A percentile compares a stretch with the other conserved stretches of the same genome.
phyloP scores from a whole-genome alignment of 495 filamentous ascomycete genomes.

The Aspergillus egyptiacus region DNA sequence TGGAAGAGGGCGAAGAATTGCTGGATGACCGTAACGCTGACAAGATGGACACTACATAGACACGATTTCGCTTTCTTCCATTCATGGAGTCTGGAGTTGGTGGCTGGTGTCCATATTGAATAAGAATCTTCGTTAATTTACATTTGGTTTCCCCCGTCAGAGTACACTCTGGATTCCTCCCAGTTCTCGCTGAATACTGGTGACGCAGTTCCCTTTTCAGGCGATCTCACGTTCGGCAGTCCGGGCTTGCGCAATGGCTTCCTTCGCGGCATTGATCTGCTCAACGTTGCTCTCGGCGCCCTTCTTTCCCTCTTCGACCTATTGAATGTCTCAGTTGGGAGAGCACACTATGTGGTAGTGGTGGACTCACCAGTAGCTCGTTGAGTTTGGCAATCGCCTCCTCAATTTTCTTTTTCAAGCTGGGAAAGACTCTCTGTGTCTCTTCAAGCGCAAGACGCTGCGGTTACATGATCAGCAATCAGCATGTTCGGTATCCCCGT shows the following conservation, averaged over 20 bases:
- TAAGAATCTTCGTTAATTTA: constrained; percentile 18
- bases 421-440: constrained; percentile 72
- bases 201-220: constrained; percentile 9
- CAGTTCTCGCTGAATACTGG: constrained; percentile 2
- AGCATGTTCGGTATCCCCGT: not conserved
- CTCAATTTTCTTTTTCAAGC: constrained; percentile 57
- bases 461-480: constrained; percentile 10
- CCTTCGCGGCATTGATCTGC: constrained; percentile 50
- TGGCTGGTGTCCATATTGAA: constrained; percentile 25
- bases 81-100: constrained; percentile 32
- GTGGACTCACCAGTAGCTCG: constrained; percentile 50
- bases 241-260: constrained; percentile 57
- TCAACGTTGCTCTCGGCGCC: constrained; percentile 47
- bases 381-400: constrained; percentile 65
- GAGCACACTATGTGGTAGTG: constrained; percentile 13
- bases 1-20: constrained; percentile 46
- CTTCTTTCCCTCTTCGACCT: constrained; percentile 44
- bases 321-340: not conserved
- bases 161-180: not conserved
- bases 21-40: constrained; percentile 49
- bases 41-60: constrained; percentile 65
- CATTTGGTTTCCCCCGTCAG: constrained; percentile 13
- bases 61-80: constrained; percentile 10
- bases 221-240: constrained; percentile 39
- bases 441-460: constrained; percentile 73